Percentiles rank a stretch among this genome's conserved stretches.
These are phyloP conservation scores for Linnemannia elongata DNA, from an alignment of 192 early-diverging fungal species.

Conservation along the genomic window DNA sequence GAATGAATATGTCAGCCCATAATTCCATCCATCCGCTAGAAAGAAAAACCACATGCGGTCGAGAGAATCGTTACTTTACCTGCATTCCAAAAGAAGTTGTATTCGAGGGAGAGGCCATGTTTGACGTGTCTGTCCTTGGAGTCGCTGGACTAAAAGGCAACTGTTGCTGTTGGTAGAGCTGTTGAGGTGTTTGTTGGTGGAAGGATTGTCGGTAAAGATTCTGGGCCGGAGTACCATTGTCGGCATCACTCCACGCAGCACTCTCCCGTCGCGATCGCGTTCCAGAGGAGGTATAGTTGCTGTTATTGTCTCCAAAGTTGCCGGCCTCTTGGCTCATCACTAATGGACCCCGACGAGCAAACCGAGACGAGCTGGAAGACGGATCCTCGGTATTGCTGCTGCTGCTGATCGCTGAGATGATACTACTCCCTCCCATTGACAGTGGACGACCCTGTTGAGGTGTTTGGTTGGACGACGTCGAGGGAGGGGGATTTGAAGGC, in stretches of 20 bases:
- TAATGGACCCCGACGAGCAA: slow-evolving; percentile 43
- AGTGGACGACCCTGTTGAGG: neutral
- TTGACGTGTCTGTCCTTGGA: slow-evolving; percentile 18
- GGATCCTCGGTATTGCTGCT: slow-evolving; percentile 1
- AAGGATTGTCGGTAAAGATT: neutral
- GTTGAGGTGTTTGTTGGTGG: neutral
- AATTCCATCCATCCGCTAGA: neutral
- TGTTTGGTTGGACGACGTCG: neutral
- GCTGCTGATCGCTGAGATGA: neutral
- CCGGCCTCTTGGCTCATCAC: slow-evolving; percentile 23
- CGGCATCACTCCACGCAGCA: slow-evolving; percentile 16
- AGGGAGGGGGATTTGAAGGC: neutral
- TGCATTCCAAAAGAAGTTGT: neutral
- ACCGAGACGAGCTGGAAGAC: slow-evolving; percentile 22
- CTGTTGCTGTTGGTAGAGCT: neutral
- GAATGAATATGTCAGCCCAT: too few species aligned
- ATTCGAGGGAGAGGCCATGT: neutral
- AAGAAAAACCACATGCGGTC: neutral
- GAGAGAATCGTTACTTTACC: neutral
- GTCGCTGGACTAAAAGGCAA: slow-evolving; percentile 23
- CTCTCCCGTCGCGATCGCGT: slow-evolving; percentile 26
- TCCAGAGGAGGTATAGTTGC: neutral
- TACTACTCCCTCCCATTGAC: neutral
- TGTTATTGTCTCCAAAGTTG: neutral
- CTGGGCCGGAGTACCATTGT: neutral